Base-by-base conservation (phyloP, 2,329 filamentous ascomycete genomes). In the Meredithiella fracta region DNA sequence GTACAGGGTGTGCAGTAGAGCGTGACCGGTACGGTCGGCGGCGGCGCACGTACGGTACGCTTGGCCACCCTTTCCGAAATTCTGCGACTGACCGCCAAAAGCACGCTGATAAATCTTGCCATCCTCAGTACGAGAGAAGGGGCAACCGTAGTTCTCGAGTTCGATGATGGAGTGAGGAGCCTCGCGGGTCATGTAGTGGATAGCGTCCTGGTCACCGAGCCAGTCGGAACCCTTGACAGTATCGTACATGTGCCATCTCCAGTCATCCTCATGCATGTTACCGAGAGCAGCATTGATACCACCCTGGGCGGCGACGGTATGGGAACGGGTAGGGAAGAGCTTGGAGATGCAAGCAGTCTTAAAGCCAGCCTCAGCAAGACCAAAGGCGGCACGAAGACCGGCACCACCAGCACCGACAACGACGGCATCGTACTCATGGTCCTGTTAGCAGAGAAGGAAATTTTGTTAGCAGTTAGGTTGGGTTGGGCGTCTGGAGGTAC, bases 191-290 rank as follows among this genome's bases (percentile, higher is more conserved):
- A 96, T 96, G 76, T 96, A 96, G 73, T 96, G 90, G 67, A 96
- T 96, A 62, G 90, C 90, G 68, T 96, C 90, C 72, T 96, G 90
- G 71, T 96, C 90, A 70, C 90, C 90, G 53, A 96, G 80, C 90
- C 90, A 96, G 76, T 96, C 90, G 62, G 87, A 94, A 62, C 90
- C 90, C 77, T 96, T 96, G 68, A 96, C 90, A 47, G 90, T 96
- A 70, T 96, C 90, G 76, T 96, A 96, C 90, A 96, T 96, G 74
- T 96, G 90, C 90, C 90, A 96, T 76, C 89, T 83, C 90, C 90
- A 96, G 74, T 96, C 89, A 66, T 96, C 90, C 75, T 91, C 81
- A 77, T 95, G 89, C 90, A 96, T 96, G 75, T 94, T 95, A 67
- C 86, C 86, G 57, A 92, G 77, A 53, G 86, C 86, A 57, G 86